Conservation (phyloP, 106 monocot species). For the Dendrobium chrysotoxum region DNA sequence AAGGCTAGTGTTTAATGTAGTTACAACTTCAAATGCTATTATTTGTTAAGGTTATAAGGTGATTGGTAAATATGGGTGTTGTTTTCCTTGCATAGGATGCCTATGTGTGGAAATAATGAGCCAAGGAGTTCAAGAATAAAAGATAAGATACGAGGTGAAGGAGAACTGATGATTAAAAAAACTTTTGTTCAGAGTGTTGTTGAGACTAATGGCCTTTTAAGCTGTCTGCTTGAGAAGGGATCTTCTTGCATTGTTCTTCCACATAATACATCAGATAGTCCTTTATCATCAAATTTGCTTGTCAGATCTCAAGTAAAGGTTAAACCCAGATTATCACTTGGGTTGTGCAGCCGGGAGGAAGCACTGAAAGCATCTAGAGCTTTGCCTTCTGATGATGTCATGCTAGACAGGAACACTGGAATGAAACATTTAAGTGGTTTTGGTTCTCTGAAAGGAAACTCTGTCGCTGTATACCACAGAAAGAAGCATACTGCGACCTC, state of each 20-base stretch:
- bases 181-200: constrained; percentile 57
- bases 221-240: constrained; percentile 36
- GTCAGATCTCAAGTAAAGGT: constrained; percentile 41
- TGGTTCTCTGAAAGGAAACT: constrained; percentile 26
- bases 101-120: constrained; percentile 25
- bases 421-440: constrained; percentile 17
- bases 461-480: constrained; percentile 11
- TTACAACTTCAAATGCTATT: not conserved
- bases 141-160: constrained; percentile 86
- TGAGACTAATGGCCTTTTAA: constrained; percentile 46
- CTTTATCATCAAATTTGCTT: constrained; percentile 24
- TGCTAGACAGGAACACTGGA: constrained; percentile 19
- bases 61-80: not conserved
- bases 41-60: not conserved
- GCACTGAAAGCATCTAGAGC: constrained; percentile 30
- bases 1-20: not conserved
- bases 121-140: constrained; percentile 81
- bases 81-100: constrained; percentile 30
- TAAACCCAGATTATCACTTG: constrained; percentile 57
- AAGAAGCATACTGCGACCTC: constrained; percentile 8
- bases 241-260: constrained; percentile 66
- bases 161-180: constrained; percentile 75
- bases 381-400: constrained; percentile 28
- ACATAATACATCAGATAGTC: constrained; percentile 21
- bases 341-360: constrained; percentile 49